phyloP scores from a whole-genome alignment of 1,284 basidiomycete species.

The Wolfiporia cocos region DNA sequence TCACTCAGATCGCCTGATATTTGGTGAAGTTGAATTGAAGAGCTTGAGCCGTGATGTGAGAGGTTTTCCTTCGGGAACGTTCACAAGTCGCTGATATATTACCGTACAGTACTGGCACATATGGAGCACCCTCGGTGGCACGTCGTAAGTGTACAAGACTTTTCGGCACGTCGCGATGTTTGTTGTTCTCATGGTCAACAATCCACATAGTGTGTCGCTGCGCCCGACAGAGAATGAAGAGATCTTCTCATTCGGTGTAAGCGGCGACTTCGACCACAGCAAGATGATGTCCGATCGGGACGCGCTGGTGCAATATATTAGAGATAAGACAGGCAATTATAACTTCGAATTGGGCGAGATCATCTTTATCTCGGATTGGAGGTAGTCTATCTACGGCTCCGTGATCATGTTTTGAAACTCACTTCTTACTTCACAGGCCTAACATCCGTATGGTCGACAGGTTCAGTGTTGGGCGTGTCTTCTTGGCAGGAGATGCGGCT shows the following conservation, averaged over 20 bases:
- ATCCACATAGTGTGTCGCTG: not conserved
- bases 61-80: slow-evolving; percentile 21
- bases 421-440: slow-evolving; percentile 18
- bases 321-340: slow-evolving; percentile 1
- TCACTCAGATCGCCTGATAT: slow-evolving; percentile 18
- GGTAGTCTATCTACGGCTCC: not conserved
- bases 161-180: not conserved
- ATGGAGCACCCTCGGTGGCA: not conserved
- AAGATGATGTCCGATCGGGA: slow-evolving; percentile 1
- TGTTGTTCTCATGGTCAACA: too few species aligned
- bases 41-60: slow-evolving; percentile 17
- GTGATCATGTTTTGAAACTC: not conserved
- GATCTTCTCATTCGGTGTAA: not conserved
- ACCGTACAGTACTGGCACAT: slow-evolving; percentile 3
- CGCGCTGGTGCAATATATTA: slow-evolving; percentile 3
- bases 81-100: slow-evolving; percentile 25
- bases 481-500: slow-evolving; percentile 29
- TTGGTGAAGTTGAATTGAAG: slow-evolving; percentile 24
- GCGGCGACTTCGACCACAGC: not conserved
- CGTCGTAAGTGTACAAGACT: not conserved
- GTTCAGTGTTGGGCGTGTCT: slow-evolving; percentile 27
- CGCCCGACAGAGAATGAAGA: slow-evolving; percentile 5
- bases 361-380: slow-evolving; percentile 6
- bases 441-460: slow-evolving; percentile 32
- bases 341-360: slow-evolving; percentile 8